Evolutionary conservation across 345 rosid species (phyloP).

Genomic region (Heritiera fomes): DNA sequence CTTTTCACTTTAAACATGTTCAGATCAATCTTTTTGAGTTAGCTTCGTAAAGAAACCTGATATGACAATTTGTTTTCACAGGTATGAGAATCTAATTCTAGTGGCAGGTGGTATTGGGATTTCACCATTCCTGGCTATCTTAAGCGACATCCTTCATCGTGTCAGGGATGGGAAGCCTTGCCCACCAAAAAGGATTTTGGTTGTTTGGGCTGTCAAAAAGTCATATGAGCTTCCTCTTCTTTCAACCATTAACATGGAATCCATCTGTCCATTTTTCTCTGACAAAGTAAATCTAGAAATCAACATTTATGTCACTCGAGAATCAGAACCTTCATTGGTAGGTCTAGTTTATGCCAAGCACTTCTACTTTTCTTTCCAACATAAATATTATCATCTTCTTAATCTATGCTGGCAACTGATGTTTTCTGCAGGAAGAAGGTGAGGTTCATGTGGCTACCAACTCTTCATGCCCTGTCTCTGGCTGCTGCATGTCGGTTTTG

Average conservation of each 20-base stretch:
- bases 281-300: conserved; percentile 59
- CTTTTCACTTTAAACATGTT: background rate
- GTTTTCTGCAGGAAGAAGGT: conserved; percentile 75
- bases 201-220: conserved; percentile 80
- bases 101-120: conserved; percentile 97
- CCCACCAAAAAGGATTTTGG: conserved; percentile 58
- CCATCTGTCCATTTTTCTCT: conserved; percentile 56
- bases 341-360: conserved; percentile 20
- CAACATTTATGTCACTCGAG: conserved; percentile 68
- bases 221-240: conserved; percentile 81
- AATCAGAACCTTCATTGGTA: conserved; percentile 69
- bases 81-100: conserved; percentile 79
- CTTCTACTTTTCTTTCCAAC: background rate
- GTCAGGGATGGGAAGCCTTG: conserved; percentile 64
- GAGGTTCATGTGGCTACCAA: conserved; percentile 22
- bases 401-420: background rate
- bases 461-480: conserved; percentile 42
- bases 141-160: conserved; percentile 77
- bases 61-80: conserved; percentile 19
- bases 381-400: background rate
- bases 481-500: conserved; percentile 61
- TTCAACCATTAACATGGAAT: conserved; percentile 54
- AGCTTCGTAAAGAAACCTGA: background rate
- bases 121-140: conserved; percentile 81
- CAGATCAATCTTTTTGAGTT: background rate